phyloP scores from a whole-genome alignment of 176 grass and related monocot species.

The Triticum timopheevii region DNA sequence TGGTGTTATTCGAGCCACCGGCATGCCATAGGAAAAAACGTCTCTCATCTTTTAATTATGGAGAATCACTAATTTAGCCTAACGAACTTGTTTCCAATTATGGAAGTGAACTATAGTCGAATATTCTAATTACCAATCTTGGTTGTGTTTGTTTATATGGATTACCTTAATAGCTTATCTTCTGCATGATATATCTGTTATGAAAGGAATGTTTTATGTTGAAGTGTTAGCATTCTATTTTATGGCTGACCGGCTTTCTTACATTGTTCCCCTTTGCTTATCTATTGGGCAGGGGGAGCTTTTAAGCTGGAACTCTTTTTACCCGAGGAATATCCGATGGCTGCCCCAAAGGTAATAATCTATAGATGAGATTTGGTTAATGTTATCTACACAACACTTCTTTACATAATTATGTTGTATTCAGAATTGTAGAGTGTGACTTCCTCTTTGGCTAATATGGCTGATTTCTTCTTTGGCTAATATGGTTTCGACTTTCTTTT shows the following conservation, averaged over 20 bases:
- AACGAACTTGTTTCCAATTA: background rate
- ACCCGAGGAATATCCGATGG: constrained; percentile 99
- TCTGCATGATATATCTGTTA: background rate
- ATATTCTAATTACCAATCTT: background rate
- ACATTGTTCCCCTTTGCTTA: constrained; percentile 14
- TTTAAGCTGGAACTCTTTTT: constrained; percentile 99
- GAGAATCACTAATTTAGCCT: background rate
- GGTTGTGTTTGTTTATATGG: background rate
- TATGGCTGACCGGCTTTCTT: constrained; percentile 6
- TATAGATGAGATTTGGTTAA: constrained; percentile 2
- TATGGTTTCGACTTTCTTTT: background rate
- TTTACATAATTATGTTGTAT: background rate
- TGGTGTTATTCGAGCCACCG: background rate
- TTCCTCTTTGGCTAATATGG: constrained; percentile 1
- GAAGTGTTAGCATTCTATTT: constrained; percentile 25
- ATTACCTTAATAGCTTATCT: background rate
- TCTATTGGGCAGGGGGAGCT: constrained; percentile 63
- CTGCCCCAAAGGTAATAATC: constrained; percentile 80
- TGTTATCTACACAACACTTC: background rate
- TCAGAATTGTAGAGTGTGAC: background rate
- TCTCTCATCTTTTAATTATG: background rate
- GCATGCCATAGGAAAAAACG: background rate
- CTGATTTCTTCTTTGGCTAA: constrained; percentile 14
- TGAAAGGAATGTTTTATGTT: background rate
- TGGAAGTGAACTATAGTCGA: background rate